Conservation (phyloP, 2,329 filamentous ascomycete genomes). For the Neopestalotiopsis clavispora region DNA sequence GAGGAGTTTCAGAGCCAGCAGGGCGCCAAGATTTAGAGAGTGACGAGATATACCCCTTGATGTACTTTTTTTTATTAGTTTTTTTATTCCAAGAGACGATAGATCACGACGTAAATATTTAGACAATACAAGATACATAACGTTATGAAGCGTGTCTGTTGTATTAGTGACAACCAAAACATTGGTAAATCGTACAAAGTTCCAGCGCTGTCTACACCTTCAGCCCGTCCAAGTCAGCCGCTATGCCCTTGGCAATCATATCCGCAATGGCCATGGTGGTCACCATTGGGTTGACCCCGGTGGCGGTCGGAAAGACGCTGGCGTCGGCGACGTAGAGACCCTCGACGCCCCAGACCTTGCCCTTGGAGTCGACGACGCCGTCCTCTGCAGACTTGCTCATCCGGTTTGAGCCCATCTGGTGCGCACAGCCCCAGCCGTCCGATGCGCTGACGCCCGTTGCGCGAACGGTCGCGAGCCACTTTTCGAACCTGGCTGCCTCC, state of each 20-base stretch:
- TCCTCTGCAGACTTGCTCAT: slow-evolving; percentile 61
- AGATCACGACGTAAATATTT: not conserved
- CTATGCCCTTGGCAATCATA: slow-evolving; percentile 60
- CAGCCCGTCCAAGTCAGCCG: slow-evolving; percentile 42
- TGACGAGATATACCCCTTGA: not conserved
- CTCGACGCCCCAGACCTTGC: slow-evolving; percentile 67
- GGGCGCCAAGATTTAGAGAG: slow-evolving; percentile 4
- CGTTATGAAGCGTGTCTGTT: not conserved
- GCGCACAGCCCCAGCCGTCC: slow-evolving; percentile 64
- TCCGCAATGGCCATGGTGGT: slow-evolving; percentile 73
- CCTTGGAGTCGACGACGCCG: slow-evolving; percentile 61
- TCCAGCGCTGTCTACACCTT: not conserved
- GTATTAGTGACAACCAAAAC: too few relatives aligned
- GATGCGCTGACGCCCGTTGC: slow-evolving; percentile 55
- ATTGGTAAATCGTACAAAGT: not conserved
- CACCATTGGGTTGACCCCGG: slow-evolving; percentile 80
- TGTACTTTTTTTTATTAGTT: not conserved
- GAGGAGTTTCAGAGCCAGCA: slow-evolving; percentile 19
- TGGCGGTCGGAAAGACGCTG: slow-evolving; percentile 75
- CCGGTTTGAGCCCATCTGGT: slow-evolving; percentile 78
- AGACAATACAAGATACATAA: not conserved
- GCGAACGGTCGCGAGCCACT: slow-evolving; percentile 59
- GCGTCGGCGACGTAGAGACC: slow-evolving; percentile 73
- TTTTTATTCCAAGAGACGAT: not conserved
- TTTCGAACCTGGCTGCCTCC: slow-evolving; percentile 61